Conservation (phyloP, 208 protist genomes). For the Trypanosoma melophagium region DNA sequence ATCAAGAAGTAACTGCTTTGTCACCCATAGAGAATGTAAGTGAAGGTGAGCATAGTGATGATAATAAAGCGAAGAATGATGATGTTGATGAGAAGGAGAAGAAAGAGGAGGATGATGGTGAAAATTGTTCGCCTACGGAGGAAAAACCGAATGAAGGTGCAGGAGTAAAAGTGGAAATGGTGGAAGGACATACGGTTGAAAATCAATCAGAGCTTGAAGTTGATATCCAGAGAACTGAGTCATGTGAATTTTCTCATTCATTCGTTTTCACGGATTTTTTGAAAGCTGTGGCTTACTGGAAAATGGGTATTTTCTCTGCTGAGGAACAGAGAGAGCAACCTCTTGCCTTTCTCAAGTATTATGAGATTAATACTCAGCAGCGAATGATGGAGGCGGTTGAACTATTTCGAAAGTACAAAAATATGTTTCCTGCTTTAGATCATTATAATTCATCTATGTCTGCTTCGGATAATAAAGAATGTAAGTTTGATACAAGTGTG, state of each 20-base stretch:
- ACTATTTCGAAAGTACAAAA: constrained; percentile 10
- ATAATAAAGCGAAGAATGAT: neutral
- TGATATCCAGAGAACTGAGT: neutral
- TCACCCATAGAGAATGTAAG: no score
- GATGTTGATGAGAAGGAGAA: neutral
- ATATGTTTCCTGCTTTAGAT: neutral
- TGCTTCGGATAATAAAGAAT: neutral
- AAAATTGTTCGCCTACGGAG: neutral
- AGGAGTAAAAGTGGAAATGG: neutral
- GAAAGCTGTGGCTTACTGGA: constrained; percentile 34
- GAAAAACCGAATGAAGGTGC: neutral
- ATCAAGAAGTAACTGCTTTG: neutral
- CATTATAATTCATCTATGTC: neutral
- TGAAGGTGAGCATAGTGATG: neutral
- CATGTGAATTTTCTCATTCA: neutral
- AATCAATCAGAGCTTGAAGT: no score
- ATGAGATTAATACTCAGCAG: constrained; percentile 11
- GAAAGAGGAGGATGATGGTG: neutral
- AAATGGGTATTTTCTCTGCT: constrained; percentile 9
- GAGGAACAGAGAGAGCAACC: constrained; percentile 18
- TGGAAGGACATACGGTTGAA: no score
- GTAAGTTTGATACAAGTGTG: neutral
- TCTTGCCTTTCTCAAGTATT: constrained; percentile 30
- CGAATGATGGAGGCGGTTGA: constrained; percentile 28
- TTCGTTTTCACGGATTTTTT: constrained; percentile 29